Evolutionary conservation across 192 early-diverging fungal genomes (phyloP).

Genomic region (Coemansia sp.): DNA sequence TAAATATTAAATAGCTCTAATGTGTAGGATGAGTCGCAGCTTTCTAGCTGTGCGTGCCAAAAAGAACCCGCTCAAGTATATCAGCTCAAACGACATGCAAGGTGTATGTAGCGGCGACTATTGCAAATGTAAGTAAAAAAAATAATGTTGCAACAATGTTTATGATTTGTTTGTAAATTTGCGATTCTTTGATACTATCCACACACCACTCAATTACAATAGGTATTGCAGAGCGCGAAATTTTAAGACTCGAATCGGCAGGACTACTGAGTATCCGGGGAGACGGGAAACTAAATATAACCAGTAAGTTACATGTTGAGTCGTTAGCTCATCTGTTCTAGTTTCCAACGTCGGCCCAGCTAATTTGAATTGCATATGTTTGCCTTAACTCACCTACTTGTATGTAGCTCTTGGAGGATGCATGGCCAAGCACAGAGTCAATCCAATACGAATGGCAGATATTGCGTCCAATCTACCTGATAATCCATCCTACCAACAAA

Average conservation of each 20-base stretch:
- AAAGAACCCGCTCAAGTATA: constrained; percentile 20
- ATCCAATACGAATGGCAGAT: constrained; percentile 29
- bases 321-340: not conserved
- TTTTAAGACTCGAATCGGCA: not conserved
- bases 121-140: constrained; percentile 14
- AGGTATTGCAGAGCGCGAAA: constrained; percentile 11
- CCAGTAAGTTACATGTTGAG: constrained; percentile 2
- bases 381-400: not conserved
- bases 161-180: not conserved
- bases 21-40: constrained; percentile 45
- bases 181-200: not conserved
- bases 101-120: not conserved
- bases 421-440: constrained; percentile 33
- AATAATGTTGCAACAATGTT: not conserved
- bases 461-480: constrained; percentile 14
- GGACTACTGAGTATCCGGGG: not conserved
- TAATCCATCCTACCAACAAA: constrained; percentile 21
- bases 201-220: not conserved
- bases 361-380: not conserved
- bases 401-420: constrained; percentile 33
- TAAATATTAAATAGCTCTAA: not conserved
- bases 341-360: not conserved
- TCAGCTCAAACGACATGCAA: not conserved
- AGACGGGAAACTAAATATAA: not conserved
- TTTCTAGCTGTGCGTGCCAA: constrained; percentile 29